Conservation (phyloP, 768 basidiomycete species). For the Collybiopsis confluens region DNA sequence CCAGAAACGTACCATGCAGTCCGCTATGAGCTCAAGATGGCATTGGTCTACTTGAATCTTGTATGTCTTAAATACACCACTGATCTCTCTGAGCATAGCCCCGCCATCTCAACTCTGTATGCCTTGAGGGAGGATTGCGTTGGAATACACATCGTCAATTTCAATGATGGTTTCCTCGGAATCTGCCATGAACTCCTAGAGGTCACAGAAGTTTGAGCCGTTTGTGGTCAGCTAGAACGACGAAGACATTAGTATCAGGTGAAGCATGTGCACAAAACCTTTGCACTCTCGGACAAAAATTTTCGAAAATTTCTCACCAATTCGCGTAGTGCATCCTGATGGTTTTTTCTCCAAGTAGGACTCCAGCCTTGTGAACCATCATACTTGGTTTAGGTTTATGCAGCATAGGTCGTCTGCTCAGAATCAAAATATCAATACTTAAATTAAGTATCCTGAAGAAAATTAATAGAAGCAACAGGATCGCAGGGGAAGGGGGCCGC, state of each 20-base stretch:
- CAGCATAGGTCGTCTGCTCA: constrained; percentile 96
- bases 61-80: constrained; percentile 89
- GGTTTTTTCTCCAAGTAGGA: constrained; percentile 94
- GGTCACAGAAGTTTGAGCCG: constrained; percentile 87
- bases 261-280: background rate
- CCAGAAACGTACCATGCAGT: constrained; percentile 88
- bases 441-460: constrained; percentile 73
- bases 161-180: constrained; percentile 60
- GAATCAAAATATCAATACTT: constrained; percentile 81
- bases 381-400: constrained; percentile 99
- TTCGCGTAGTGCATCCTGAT: constrained; percentile 99
- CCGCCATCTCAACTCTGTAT: constrained; percentile 97
- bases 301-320: constrained; percentile 65
- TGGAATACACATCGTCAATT: constrained; percentile 81
- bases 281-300: no score
- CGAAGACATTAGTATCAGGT: background rate
- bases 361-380: constrained; percentile 95
- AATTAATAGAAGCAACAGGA: background rate
- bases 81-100: constrained; percentile 87
- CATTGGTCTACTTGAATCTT: constrained; percentile 92
- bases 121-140: constrained; percentile 88
- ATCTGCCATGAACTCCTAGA: constrained; percentile 72
- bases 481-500: constrained; percentile 21
- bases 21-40: constrained; percentile 95
- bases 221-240: constrained; percentile 70